Evolutionary conservation across 768 basidiomycete species (phyloP), one percentile per base, ranked within the genome.

Genomic region (Thelephora aurantiotincta): DNA sequence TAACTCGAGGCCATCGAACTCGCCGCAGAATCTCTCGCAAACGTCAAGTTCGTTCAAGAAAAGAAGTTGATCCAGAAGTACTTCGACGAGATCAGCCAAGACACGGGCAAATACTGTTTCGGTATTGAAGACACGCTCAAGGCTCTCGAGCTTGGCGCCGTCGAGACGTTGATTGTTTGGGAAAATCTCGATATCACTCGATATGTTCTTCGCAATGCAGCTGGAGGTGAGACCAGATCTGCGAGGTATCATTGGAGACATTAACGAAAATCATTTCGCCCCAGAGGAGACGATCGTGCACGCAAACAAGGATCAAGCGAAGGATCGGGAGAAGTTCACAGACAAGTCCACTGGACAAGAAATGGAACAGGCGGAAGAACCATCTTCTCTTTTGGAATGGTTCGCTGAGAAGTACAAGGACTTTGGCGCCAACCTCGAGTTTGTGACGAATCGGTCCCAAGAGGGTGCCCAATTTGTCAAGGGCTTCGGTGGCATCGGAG

Each of bases 41-140:
- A 98, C 63, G 96, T 99, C 71, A 99, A 99, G 63, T 98, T 99
- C 57, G 94, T 99, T 33, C 94, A 98, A 65, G 96, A 99, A 71
- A 98, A 98, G 73, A 83, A 73, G 63, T 78, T 99, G 44, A 98
- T 99, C 56, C 93, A 98, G 63, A 85, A 78, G 62, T 98, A 97
- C 71, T 99, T 99, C 62, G 94, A 98, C 59, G 96, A 99, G 67
- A 99, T 99, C 68, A 94, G 92, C 56, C 87, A 89, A 62, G 96
- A 99, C 59, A 91, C 89, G 33, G 88, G 80, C 57, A 88, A 82
- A 64, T 97, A 94, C 69, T 96, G 93, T 68, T 98, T 94, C 62
- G 96, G 96, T 67, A 79, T 99, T 52, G 89, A 89, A 13, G 96
- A 99, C 60, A 98, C 94, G 1, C 74, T 99, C 53, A 96, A 94